Conservation (phyloP, 1,139 yeast species). For the Pichia sp. region DNA sequence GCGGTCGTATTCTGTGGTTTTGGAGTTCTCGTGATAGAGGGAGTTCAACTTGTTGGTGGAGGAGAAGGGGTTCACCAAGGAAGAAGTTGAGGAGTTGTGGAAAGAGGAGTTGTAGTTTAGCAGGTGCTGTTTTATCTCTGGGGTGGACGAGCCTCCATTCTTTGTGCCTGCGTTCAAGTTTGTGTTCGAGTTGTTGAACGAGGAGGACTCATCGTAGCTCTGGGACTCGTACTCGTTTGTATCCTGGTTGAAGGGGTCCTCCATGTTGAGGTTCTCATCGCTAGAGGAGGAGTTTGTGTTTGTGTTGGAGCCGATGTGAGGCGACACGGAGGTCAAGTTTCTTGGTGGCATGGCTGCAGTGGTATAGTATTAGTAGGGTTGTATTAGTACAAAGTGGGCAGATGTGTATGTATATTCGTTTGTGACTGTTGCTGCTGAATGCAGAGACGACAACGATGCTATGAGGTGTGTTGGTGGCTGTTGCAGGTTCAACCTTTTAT, state of each 20-base stretch:
- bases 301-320: conserved; percentile 29
- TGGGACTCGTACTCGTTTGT: conserved; percentile 28
- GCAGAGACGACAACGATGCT: no score
- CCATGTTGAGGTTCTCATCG: conserved; percentile 12
- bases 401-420: no score
- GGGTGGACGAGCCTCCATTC: conserved; percentile 12
- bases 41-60: conserved; percentile 23
- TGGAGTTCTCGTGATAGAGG: conserved; percentile 7
- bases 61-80: conserved; percentile 28
- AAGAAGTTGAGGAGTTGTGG: conserved; percentile 25
- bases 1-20: conserved; percentile 30
- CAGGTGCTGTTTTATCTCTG: conserved; percentile 24
- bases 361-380: no score
- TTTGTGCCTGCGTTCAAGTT: neutral
- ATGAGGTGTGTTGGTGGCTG: no score
- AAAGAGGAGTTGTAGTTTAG: conserved; percentile 24
- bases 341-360: conserved; percentile 28
- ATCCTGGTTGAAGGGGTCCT: conserved; percentile 31
- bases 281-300: conserved; percentile 22
- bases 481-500: no score
- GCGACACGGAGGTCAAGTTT: conserved; percentile 31
- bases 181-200: conserved; percentile 3
- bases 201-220: conserved; percentile 26
- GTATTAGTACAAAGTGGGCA: no score
- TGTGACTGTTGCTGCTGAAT: no score